Base-by-base conservation (phyloP, 2,329 filamentous ascomycete genomes). In the Colletotrichum siamense region DNA sequence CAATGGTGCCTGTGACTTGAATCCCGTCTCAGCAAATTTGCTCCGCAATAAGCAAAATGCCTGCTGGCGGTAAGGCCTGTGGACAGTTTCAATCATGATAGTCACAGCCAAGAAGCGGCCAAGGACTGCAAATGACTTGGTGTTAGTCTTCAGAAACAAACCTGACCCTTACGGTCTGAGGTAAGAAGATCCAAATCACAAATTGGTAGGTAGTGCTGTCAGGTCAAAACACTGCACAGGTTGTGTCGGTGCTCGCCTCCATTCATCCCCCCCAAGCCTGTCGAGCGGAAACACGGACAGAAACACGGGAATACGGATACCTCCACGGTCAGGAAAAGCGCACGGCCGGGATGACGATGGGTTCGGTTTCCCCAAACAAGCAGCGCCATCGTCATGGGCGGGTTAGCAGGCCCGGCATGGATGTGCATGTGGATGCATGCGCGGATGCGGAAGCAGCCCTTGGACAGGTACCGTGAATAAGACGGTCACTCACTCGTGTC, bases 341-440 rank as follows among this genome's bases (percentile, higher is more conserved):
- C 32, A 63, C 59, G 63, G 39, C 32, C 69, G 59, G 69, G 55
- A 62, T 63, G 69, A 64, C 55, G 63, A 68, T 69, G 64, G 57
- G 57, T 66, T 70, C 59, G 34, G 52, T 28, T 73, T 65, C 44
- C 73, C 73, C 73, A 68, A 69, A 30, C 28, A 30, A 49, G 62
- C 73, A 75, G 69, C 24, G 69, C 34, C 69, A 73, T 76, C 70
- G 59, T 73, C 73, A 76, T 76, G 49, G 26, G 63, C 64, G 64
- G 63, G 68, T 39, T 36, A 62, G 18, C 18, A 32, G n/a, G 39
- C 15, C 52, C 44, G 34, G 62, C 73, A 62, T 72, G 73, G 36
- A 72, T 72, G 39, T 22, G n/a, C 36, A 24, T 52, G 39, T 26
- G 30, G 34, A 32, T 28, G 64, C 64, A 67, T 67, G 72, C 69